phyloP scores from a whole-genome alignment of 441 rosid species.

The Breynia disticha region DNA sequence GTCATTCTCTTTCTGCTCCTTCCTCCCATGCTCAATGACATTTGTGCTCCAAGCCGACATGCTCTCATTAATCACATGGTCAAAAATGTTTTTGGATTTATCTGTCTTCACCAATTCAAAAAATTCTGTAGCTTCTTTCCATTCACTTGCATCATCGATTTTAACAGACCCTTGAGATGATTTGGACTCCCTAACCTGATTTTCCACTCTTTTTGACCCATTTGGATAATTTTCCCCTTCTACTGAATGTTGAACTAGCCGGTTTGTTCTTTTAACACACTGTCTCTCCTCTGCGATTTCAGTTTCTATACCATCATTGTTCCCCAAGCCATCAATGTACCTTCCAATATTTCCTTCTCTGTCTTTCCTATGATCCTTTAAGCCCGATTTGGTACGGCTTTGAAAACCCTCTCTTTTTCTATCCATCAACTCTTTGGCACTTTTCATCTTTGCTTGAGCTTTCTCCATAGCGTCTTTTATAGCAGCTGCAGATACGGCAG shows the following conservation, averaged over 20 bases:
- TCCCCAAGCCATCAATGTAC: slow-evolving; percentile 10
- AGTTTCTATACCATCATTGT: slow-evolving; percentile 18
- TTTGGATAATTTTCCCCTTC: slow-evolving; percentile 19
- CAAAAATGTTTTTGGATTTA: slow-evolving; percentile 33
- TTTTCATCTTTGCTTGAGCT: slow-evolving; percentile 59
- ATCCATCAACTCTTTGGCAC: slow-evolving; percentile 59
- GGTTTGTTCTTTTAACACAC: slow-evolving; percentile 12
- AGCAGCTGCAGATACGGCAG: slow-evolving; percentile 69
- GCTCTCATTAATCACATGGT: slow-evolving; percentile 30
- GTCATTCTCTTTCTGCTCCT: slow-evolving; percentile 26
- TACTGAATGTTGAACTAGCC: slow-evolving; percentile 19
- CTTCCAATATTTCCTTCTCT: slow-evolving; percentile 29
- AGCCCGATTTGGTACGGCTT: slow-evolving; percentile 21
- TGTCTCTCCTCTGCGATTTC: slow-evolving; percentile 26
- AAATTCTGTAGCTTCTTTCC: slow-evolving; percentile 67
- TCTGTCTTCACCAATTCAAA: slow-evolving; percentile 57
- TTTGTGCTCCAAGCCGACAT: slow-evolving; percentile 15
- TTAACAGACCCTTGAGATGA: slow-evolving; percentile 34
- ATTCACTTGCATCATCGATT: slow-evolving; percentile 48
- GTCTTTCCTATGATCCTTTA: slow-evolving; percentile 23
- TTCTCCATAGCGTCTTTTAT: slow-evolving; percentile 73
- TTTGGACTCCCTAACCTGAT: slow-evolving; percentile 30
- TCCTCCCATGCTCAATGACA: slow-evolving; percentile 28
- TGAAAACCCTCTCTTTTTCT: slow-evolving; percentile 45
- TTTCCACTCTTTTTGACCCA: slow-evolving; percentile 27